These are phyloP conservation scores for Cryptococcus wingfieldii DNA, from an alignment of 1,284 basidiomycete genomes.

Conservation along the genomic window DNA sequence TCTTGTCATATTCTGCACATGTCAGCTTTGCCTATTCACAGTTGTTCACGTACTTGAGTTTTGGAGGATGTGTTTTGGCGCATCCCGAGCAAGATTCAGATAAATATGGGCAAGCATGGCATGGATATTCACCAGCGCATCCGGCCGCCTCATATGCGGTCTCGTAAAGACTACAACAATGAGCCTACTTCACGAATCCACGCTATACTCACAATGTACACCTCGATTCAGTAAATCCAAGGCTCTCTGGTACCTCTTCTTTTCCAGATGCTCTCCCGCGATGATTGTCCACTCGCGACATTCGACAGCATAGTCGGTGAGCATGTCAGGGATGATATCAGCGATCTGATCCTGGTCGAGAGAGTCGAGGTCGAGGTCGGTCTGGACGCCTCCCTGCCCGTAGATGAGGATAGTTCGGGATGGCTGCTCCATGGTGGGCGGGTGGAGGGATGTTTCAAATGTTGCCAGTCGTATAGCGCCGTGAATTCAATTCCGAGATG, in stretches of 20 bases:
- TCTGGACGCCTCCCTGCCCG: constrained; percentile 33
- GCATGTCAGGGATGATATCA: constrained; percentile 42
- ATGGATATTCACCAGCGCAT: constrained; percentile 58
- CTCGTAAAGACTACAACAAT: constrained; percentile 26
- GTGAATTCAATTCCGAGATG: too few species aligned
- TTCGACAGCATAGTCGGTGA: constrained; percentile 43
- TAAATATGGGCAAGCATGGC: constrained; percentile 77
- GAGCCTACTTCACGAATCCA: not conserved
- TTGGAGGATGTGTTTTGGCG: constrained; percentile 69
- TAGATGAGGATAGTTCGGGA: not conserved
- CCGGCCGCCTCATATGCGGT: constrained; percentile 44
- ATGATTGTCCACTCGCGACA: constrained; percentile 48
- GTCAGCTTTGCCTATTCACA: constrained; percentile 16
- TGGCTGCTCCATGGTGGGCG: too few species aligned
- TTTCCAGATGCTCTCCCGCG: constrained; percentile 47
- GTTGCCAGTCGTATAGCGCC: not conserved
- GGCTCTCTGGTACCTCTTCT: constrained; percentile 35
- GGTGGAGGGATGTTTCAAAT: too few species aligned
- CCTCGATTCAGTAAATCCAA: constrained; percentile 43
- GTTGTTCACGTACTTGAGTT: constrained; percentile 61
- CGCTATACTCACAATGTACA: constrained; percentile 38
- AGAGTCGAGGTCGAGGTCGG: constrained; percentile 48
- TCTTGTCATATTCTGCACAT: constrained; percentile 62
- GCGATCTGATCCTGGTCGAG: constrained; percentile 43
- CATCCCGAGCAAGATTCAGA: constrained; percentile 68